These are phyloP conservation scores for Halteria grandinella DNA, from an alignment of 73 alveolate species.

Conservation along the genomic window DNA sequence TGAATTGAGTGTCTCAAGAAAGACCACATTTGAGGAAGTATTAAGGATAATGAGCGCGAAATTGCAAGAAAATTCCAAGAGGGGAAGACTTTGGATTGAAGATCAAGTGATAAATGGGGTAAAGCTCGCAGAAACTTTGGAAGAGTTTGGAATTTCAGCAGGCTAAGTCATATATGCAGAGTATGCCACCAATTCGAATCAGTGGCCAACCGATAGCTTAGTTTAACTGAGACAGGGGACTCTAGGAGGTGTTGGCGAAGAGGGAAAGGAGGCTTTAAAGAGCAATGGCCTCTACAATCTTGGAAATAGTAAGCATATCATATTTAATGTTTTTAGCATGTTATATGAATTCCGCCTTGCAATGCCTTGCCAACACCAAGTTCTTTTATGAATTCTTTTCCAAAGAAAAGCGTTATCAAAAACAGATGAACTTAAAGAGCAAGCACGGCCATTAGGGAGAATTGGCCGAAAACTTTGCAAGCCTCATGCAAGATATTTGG, in stretches of 20 bases:
- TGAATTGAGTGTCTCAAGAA: conserved; percentile 35
- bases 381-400: conserved; percentile 43
- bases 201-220: conserved; percentile 37
- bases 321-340: conserved; percentile 35
- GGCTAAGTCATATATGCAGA: conserved; percentile 40
- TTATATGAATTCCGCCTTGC: conserved; percentile 62
- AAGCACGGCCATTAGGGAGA: conserved; percentile 64
- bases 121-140: conserved; percentile 22
- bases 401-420: neutral
- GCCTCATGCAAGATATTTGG: conserved; percentile 66
- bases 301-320: conserved; percentile 46
- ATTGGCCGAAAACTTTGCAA: conserved; percentile 72
- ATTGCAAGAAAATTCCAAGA: conserved; percentile 10
- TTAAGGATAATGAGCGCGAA: neutral
- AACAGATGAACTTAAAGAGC: conserved; percentile 40
- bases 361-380: conserved; percentile 57
- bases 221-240: neutral
- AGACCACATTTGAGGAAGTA: conserved; percentile 45
- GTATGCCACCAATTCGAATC: conserved; percentile 20
- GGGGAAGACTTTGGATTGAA: conserved; percentile 49
- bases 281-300: conserved; percentile 44
- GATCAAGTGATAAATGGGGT: conserved; percentile 50
- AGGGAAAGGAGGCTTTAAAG: neutral
- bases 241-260: neutral
- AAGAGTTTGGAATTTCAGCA: conserved; percentile 39